phyloP scores from a whole-genome alignment of 768 basidiomycete species.

The Psilocybe cubensis region DNA sequence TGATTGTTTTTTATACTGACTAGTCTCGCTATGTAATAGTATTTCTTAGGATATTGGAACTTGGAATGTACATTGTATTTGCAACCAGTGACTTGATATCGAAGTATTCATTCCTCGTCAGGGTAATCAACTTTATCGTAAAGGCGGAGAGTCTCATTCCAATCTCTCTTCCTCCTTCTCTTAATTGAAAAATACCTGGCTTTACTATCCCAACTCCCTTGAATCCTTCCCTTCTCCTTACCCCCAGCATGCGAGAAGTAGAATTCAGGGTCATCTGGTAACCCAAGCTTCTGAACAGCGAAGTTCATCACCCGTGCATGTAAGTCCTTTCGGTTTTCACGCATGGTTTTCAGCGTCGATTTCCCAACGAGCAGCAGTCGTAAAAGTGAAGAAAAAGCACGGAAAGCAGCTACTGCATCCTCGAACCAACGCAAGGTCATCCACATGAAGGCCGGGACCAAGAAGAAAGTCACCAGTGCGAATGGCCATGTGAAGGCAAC shows the following conservation, averaged over 20 bases:
- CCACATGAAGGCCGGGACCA: slow-evolving; percentile 85
- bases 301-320: slow-evolving; percentile 70
- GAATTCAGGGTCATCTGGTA: slow-evolving; percentile 72
- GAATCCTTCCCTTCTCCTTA: slow-evolving; percentile 71
- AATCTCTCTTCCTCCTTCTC: slow-evolving; percentile 81
- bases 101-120: slow-evolving; percentile 2
- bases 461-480: slow-evolving; percentile 54
- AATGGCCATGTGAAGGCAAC: slow-evolving; percentile 66
- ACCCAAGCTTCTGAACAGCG: slow-evolving; percentile 56
- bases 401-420: slow-evolving; percentile 78
- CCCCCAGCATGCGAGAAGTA: slow-evolving; percentile 64
- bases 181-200: slow-evolving; percentile 80
- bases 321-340: slow-evolving; percentile 56
- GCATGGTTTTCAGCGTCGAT: slow-evolving; percentile 54
- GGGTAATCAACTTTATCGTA: slow-evolving; percentile 88
- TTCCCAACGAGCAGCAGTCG: slow-evolving; percentile 68
- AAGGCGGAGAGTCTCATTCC: slow-evolving; percentile 84
- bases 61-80: too few species aligned
- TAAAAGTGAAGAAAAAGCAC: slow-evolving; percentile 67
- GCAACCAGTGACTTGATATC: too few species aligned
- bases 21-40: background rate
- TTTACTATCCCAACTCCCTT: slow-evolving; percentile 69
- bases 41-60: too few species aligned
- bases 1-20: background rate
- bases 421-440: slow-evolving; percentile 88